Evolutionary conservation across 2,329 filamentous ascomycete species (phyloP), one percentile per base, ranked within the genome.

Genomic region (Colletotrichum ledebouriae): DNA sequence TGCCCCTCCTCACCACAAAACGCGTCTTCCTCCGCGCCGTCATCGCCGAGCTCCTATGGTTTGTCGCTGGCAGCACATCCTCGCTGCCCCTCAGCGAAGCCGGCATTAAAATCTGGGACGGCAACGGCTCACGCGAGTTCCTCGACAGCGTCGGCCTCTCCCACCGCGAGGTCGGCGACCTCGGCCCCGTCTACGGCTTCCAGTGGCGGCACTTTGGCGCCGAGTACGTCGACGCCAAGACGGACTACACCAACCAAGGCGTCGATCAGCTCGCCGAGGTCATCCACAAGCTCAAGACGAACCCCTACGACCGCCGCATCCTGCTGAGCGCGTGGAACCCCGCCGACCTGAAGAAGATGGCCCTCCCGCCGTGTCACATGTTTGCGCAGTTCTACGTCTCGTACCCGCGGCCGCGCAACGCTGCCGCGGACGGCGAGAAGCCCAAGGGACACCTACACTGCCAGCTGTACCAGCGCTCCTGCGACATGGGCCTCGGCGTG

Each of bases 191-290:
- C 0, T 99, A 99, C 78, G 96, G 96, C 2, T 99, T 99, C 82
- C 96, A 99, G 81, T 99, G 96, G 96, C 92, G 96, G 3, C 95
- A 98, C 80, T 99, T 99, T 75, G 96, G 96, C 58, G 96, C 96
- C 4, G 89, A 94, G 70, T 99, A 99, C 78, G 83, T 90, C 17
- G 92, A 95, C 75, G 87, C 90, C 13, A 84, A 89, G 72, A 87
- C 92, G 0, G 94, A 98, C 77, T 99, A 99, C 80, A 86, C 89
- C 0, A 94, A 93, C 0, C 86, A 97, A 77, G 96, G 96, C 17
- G 93, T 98, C 15, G 96, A 99, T 77, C 96, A 99, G 83, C 85
- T 99, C 42, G 92, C 92, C 15, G 92, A 97, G 69, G 90, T 98
- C n/a, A 89, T 99, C 41, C 83, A 92, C 75, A 98, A 97, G 80